Evolutionary conservation across 2,329 filamentous ascomycete species (phyloP).

Genomic region (Neonectria coccinea): DNA sequence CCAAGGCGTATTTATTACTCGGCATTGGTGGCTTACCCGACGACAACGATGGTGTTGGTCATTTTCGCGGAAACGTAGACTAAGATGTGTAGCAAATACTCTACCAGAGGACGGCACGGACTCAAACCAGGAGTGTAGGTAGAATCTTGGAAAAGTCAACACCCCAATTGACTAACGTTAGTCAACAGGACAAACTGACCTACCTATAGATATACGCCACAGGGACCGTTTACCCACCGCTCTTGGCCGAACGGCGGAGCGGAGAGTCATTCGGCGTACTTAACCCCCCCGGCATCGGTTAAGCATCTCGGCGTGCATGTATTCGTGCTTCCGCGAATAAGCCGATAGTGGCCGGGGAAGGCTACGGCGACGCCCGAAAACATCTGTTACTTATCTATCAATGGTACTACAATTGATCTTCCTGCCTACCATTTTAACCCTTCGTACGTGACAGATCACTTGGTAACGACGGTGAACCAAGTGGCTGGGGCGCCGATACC

Average conservation of each 20-base stretch:
- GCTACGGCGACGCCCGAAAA: not conserved
- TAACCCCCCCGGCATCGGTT: not conserved
- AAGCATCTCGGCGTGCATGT: not conserved
- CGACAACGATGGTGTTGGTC: constrained; percentile 50
- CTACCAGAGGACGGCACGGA: not conserved
- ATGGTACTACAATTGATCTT: not conserved
- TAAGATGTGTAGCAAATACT: not conserved
- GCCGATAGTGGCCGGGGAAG: not conserved
- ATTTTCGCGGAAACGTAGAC: constrained; percentile 34
- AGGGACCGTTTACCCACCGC: not conserved
- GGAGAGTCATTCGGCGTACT: not conserved
- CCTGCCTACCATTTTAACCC: not conserved
- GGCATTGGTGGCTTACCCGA: constrained; percentile 46
- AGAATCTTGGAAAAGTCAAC: not conserved
- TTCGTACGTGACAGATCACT: not conserved
- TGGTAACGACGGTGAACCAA: not conserved
- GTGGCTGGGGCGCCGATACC: not conserved
- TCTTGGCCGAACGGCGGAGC: not conserved
- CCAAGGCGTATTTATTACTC: not conserved
- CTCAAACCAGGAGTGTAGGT: not conserved
- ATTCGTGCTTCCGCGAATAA: not conserved
- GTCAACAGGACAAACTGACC: not conserved
- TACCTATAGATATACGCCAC: not conserved
- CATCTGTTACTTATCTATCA: not conserved
- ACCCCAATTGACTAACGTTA: not conserved